Base-by-base conservation (phyloP, 1,284 basidiomycete genomes). In the Microbotryomycetes sp. region DNA sequence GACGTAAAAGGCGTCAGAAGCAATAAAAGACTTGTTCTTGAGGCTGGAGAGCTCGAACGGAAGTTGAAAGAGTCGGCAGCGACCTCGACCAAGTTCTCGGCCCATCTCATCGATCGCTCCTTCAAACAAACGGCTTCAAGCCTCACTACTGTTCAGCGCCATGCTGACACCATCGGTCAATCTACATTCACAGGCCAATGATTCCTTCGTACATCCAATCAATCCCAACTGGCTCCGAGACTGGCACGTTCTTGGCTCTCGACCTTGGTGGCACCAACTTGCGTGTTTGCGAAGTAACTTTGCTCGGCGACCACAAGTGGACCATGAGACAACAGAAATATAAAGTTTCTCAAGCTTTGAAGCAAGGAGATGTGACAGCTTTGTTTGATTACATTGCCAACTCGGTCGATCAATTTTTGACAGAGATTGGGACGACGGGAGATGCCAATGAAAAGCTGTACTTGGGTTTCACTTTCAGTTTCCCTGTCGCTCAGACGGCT, bases 401-500 rank as follows among this genome's bases (percentile, higher is more conserved):
- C 70, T 93, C 89, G 6, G 92, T 98, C 31, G 91, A 94, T 74
- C 85, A 87, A 12, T 98, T 98, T 79, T 80, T 98, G 62, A 93
- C 85, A n/a, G 83, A 86, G 60, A 72, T 81, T 74, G 68, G 81
- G 71, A 74, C 79, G 66, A 60, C 78, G 4, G 64, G 66, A 30
- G 65, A 65, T 49, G 74, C 70, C 60, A 77, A 79, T 31, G 79
- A 79, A 72, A 79, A 85, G 62, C 70, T 97, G 63, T 86, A 89
- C 64, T 83, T 97, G 4, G 92, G 92, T 6, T 82, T 97, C 58
- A 97, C 92, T 0, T 98, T 98, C 77, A 92, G 89, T 51, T 97
- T 97, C 80, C 96, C 94, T 3, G 96, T 97, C 51, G 91, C 97
- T 73, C 96, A 98, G 75, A 92, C 90, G 0, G 92, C 94, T 1